phyloP scores from a whole-genome alignment of 768 basidiomycete species.

The Trametes cingulata region DNA sequence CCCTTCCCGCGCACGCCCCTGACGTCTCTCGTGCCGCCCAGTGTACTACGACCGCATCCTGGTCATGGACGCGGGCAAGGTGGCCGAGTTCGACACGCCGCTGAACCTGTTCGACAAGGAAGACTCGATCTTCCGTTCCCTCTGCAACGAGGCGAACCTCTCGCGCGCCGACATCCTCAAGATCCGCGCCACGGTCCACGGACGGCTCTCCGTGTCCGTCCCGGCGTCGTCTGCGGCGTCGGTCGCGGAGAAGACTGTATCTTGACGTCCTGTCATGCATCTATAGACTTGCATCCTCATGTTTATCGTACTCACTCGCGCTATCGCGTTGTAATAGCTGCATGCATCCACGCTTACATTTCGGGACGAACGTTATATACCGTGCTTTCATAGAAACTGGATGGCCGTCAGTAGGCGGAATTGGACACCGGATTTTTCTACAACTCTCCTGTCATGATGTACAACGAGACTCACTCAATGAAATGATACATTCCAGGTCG shows the following conservation, averaged over 20 bases:
- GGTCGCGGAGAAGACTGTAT: neutral
- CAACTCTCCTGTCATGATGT: too few species aligned
- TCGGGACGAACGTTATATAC: too few species aligned
- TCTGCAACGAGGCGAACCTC: slow-evolving; percentile 67
- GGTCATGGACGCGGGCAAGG: slow-evolving; percentile 68
- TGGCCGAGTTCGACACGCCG: slow-evolving; percentile 77
- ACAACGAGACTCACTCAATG: too few species aligned
- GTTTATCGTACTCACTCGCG: too few species aligned
- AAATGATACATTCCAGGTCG: too few species aligned
- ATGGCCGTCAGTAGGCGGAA: too few species aligned
- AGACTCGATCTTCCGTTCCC: slow-evolving; percentile 66
- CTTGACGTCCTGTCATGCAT: neutral
- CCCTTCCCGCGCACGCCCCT: neutral
- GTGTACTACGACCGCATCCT: slow-evolving; percentile 68
- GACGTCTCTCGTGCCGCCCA: slow-evolving; percentile 38
- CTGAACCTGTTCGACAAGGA: slow-evolving; percentile 60
- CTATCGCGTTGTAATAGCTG: too few species aligned
- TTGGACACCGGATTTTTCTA: too few species aligned
- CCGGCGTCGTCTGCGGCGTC: neutral
- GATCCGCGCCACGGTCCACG: slow-evolving; percentile 38
- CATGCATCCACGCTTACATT: too few species aligned
- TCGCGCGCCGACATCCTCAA: slow-evolving; percentile 55
- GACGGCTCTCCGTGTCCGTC: neutral
- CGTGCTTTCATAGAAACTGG: too few species aligned
- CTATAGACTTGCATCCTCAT: too few species aligned